Conservation (phyloP, 768 basidiomycete genomes). For the Boletus reticuloceps region DNA sequence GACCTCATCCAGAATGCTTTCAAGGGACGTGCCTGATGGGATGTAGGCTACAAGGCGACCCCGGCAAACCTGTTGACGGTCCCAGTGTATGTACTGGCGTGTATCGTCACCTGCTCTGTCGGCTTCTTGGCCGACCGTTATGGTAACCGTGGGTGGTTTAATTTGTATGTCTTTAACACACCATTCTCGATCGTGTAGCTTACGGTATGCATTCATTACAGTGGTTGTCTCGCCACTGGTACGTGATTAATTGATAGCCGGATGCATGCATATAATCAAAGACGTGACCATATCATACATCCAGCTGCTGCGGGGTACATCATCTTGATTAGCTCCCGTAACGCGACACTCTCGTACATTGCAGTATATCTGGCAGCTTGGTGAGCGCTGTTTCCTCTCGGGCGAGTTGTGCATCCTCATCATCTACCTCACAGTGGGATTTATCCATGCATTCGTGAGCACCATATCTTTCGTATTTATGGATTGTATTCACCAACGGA, state of each 20-base stretch:
- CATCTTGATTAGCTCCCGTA: slow-evolving; percentile 62
- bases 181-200: not conserved
- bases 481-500: not conserved
- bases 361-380: slow-evolving; percentile 70
- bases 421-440: slow-evolving; percentile 49
- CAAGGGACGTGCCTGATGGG: not conserved
- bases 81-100: slow-evolving; percentile 71
- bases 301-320: slow-evolving; percentile 63
- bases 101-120: slow-evolving; percentile 60
- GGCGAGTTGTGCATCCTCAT: not conserved
- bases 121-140: slow-evolving; percentile 63
- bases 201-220: slow-evolving; percentile 1
- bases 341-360: slow-evolving; percentile 64
- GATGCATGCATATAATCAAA: not conserved
- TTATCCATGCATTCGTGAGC: slow-evolving; percentile 69
- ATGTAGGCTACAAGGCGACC: slow-evolving; percentile 62
- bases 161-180: slow-evolving; percentile 45
- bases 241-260: not conserved
- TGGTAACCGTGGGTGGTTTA: slow-evolving; percentile 59
- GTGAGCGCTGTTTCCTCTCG: slow-evolving; percentile 33
- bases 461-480: not conserved
- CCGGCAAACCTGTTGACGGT: slow-evolving; percentile 75
- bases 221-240: slow-evolving; percentile 29
- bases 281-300: not conserved
- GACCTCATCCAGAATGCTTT: not conserved